Evolutionary conservation across 305 asterid genomes (phyloP), one percentile per base, ranked within the genome.

Genomic region (Euphrasia arctica): DNA sequence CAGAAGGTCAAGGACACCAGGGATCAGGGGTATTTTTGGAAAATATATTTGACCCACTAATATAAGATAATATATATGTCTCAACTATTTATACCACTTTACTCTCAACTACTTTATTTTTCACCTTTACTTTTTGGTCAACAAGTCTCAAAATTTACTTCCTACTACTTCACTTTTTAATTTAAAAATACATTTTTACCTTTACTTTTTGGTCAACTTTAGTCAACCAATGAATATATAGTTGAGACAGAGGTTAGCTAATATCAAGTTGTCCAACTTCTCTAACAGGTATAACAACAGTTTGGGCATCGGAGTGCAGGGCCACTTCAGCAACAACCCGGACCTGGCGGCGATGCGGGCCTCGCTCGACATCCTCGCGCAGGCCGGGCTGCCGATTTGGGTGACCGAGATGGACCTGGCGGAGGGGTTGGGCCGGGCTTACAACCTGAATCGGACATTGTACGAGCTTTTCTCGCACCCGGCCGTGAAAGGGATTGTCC

Each of bases 361-460:
- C 12, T 49, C 78, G 10, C 36, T 87, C 1, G 97, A 85, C 64
- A 9, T 48, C 0, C 88, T 89, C 54, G 85, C 85, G 6, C 67
- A 85, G 0, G 75, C 86, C 4, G 64, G 59, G 14, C 43, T 87
- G 66, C 91, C 94, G 9, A 79, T 87, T n/a, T 90, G 95, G 97
- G 54, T 87, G 13, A 85, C 97, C 0, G 97, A 90, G 50, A 43
- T 87, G 74, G 95, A 85, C 36, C 89, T 85, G 2, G 0, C 39
- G 2, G 0, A 70, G 4, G 68, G 80, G 4, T 83, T 84, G 1
- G 69, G 80, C n/a, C 92, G 80, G 83, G 94, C 77, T 55, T 1
- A 10, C 5, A 61, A 13, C 64, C 71, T 88, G 80, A 81, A 75
- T 0, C 85, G 84, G 31, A 42, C 79, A 11, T 49, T 83, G 3